These are phyloP conservation scores for Ogataea trehaloabstinens DNA, from an alignment of 805 yeast species.

Conservation along the genomic window DNA sequence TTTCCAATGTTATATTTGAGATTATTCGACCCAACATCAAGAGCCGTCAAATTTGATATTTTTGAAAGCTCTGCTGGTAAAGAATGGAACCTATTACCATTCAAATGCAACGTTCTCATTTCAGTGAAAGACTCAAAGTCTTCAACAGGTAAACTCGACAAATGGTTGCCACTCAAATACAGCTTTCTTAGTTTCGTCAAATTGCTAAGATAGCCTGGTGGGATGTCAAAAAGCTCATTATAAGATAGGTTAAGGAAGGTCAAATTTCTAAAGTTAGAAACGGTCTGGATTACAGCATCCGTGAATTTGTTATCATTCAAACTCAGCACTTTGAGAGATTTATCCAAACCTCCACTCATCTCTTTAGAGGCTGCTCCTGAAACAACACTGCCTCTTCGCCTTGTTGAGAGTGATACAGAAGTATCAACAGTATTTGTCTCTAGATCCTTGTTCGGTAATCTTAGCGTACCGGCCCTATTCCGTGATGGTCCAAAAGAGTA, in stretches of 20 bases:
- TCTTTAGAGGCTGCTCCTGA: constrained; percentile 9
- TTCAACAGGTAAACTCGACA: constrained; percentile 80
- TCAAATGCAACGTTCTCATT: constrained; percentile 63
- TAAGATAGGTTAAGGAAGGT: constrained; percentile 73
- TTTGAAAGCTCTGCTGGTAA: constrained; percentile 86
- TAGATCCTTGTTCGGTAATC: neutral
- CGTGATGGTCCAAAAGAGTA: constrained; percentile 2
- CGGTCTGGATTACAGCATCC: constrained; percentile 70
- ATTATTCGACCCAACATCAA: constrained; percentile 90
- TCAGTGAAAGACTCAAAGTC: constrained; percentile 64
- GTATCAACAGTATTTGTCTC: neutral
- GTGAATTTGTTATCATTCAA: constrained; percentile 81
- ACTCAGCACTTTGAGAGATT: constrained; percentile 49
- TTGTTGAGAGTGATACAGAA: neutral
- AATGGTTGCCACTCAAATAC: constrained; percentile 78
- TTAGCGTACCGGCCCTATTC: constrained; percentile 3
- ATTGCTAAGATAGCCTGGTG: constrained; percentile 64
- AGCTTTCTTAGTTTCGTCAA: constrained; percentile 59
- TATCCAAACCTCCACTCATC: constrained; percentile 16
- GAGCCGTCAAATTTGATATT: constrained; percentile 56
- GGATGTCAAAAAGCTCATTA: constrained; percentile 80
- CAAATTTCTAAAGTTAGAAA: constrained; percentile 58
- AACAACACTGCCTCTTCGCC: constrained; percentile 14
- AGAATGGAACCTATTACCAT: constrained; percentile 81
- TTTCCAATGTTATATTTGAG: constrained; percentile 90